Conservation (phyloP, 441 rosid genomes). For the Pelargonium citronellum region DNA sequence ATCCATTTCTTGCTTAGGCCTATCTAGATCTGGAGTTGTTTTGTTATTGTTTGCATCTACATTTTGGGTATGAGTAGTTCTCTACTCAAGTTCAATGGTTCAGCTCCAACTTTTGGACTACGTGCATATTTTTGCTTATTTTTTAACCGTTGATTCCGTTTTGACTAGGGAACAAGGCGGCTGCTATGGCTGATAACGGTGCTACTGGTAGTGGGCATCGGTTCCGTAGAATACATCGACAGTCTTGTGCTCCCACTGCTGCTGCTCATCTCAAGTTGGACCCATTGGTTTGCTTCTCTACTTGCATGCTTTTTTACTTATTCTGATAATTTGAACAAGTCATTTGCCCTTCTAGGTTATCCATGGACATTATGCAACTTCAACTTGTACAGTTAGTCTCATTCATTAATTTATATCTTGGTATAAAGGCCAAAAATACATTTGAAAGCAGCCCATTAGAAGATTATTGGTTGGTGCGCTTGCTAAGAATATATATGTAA, state of each 20-base stretch:
- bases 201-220: slow-evolving; percentile 48
- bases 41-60: slow-evolving; percentile 3
- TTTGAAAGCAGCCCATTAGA: background rate
- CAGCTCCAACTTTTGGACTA: background rate
- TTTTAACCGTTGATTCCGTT: background rate
- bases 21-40: background rate
- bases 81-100: background rate
- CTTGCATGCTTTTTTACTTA: background rate
- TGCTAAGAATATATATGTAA: too few relatives aligned
- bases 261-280: slow-evolving; percentile 67
- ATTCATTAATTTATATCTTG: background rate
- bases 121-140: background rate
- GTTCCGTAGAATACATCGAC: slow-evolving; percentile 71
- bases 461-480: background rate
- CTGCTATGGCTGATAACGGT: slow-evolving; percentile 30
- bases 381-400: background rate
- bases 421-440: background rate
- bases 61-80: background rate
- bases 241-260: slow-evolving; percentile 23
- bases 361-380: background rate
- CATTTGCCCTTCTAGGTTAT: background rate
- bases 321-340: background rate
- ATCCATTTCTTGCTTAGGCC: background rate
- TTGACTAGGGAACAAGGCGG: background rate
- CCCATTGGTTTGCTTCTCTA: slow-evolving; percentile 48